Evolutionary conservation across 176 grass and related monocot genomes (phyloP).

Genomic region (Avena insularis): DNA sequence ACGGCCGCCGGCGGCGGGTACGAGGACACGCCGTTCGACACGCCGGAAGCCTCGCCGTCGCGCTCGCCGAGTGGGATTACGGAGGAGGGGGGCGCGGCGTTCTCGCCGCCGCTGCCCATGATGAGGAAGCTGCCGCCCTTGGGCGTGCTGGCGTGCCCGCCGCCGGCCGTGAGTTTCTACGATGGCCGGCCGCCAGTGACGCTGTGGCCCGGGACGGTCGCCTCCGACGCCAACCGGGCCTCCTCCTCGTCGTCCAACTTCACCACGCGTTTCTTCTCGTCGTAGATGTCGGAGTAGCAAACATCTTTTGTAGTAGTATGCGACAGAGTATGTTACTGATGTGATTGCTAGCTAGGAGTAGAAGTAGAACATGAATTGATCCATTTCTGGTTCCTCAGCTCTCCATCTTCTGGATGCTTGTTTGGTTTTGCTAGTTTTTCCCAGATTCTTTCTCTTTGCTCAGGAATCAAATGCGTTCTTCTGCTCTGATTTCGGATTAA

Average conservation of each 20-base stretch:
- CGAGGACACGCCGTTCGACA: conserved; percentile 46
- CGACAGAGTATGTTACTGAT: neutral
- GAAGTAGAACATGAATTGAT: conserved; percentile 35
- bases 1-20: neutral
- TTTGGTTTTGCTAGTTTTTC: neutral
- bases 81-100: conserved; percentile 14
- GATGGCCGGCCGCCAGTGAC: conserved; percentile 25
- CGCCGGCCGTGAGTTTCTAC: conserved; percentile 12
- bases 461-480: neutral
- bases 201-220: conserved; percentile 16
- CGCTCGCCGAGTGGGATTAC: conserved; percentile 31
- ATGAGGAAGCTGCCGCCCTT: conserved; percentile 50
- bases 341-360: conserved; percentile 14
- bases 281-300: neutral
- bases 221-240: conserved; percentile 47
- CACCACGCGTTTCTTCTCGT: conserved; percentile 48
- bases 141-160: conserved; percentile 43
- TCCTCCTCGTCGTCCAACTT: conserved; percentile 49
- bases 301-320: neutral
- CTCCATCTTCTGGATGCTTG: neutral
- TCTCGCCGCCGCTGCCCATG: conserved; percentile 42
- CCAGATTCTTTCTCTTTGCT: neutral
- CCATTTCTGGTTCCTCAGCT: neutral
- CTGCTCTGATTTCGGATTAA: neutral
- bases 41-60: conserved; percentile 38